phyloP scores from a whole-genome alignment of 371 early-diverging fungal genomes.

The Encephalitozoon hellem region DNA sequence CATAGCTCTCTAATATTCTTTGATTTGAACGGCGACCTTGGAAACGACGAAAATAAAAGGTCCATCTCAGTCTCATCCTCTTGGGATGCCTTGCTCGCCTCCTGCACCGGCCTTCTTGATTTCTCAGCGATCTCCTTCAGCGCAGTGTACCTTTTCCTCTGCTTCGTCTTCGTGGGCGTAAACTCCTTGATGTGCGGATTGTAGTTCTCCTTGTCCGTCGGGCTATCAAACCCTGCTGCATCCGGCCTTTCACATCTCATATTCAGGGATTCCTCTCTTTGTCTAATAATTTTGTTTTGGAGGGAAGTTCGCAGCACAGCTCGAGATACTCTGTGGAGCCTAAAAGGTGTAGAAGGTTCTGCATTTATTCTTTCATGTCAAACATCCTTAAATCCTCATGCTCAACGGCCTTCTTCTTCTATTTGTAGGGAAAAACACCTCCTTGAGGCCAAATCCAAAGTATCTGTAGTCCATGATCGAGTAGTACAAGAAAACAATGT shows the following conservation, averaged over 20 bases:
- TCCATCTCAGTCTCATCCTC: constrained; percentile 18
- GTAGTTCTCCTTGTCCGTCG: constrained; percentile 24
- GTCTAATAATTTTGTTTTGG: constrained; percentile 3
- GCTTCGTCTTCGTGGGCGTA: constrained; percentile 6
- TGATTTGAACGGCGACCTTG: constrained; percentile 1
- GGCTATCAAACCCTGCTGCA: neutral
- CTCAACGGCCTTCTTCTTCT: neutral
- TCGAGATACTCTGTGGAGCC: too few relatives aligned
- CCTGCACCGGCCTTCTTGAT: neutral
- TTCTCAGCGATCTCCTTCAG: constrained; percentile 23
- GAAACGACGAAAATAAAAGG: constrained; percentile 2
- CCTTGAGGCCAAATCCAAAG: neutral
- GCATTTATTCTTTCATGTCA: neutral
- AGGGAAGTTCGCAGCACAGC: neutral
- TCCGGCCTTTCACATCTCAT: neutral
- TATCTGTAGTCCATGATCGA: neutral
- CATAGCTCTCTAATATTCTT: constrained; percentile 1
- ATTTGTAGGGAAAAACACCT: neutral
- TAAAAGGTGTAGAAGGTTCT: neutral
- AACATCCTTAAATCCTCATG: neutral
- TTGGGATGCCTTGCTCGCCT: neutral
- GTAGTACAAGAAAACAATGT: neutral
- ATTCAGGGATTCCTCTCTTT: neutral
- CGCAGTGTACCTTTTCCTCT: constrained; percentile 1
- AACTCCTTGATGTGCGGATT: constrained; percentile 17